A percentile compares a stretch with the other conserved stretches of the same genome.
These are phyloP conservation scores for Cryptococcus sp. DNA, from an alignment of 1,284 basidiomycete species.

Conservation along the genomic window DNA sequence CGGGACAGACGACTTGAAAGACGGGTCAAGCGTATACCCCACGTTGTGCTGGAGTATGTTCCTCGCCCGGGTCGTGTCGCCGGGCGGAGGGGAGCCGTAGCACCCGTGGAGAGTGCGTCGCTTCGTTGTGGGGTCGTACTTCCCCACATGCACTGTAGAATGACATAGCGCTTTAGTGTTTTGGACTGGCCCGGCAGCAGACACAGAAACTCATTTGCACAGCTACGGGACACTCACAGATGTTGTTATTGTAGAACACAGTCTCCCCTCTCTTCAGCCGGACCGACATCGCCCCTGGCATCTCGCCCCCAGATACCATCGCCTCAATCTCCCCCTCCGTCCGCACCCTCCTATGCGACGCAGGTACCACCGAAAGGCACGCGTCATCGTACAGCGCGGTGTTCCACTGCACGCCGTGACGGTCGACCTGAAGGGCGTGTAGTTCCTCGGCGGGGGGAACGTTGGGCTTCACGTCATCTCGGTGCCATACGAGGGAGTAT, in stretches of 20 bases:
- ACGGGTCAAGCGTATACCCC: constrained; percentile 52
- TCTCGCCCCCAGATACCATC: constrained; percentile 59
- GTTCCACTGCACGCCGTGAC: constrained; percentile 78
- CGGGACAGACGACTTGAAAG: constrained; percentile 58
- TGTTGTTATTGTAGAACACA: constrained; percentile 78
- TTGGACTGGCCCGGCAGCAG: background rate
- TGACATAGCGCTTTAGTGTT: background rate
- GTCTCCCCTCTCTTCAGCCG: constrained; percentile 66
- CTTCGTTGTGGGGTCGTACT: constrained; percentile 57
- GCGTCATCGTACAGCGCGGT: constrained; percentile 71
- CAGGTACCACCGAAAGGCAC: constrained; percentile 71
- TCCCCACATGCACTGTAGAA: constrained; percentile 21
- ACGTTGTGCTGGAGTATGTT: constrained; percentile 78
- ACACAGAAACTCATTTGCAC: background rate
- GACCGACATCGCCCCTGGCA: constrained; percentile 66
- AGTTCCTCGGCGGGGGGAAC: constrained; percentile 65
- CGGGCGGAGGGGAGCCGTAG: constrained; percentile 61
- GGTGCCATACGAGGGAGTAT: constrained; percentile 77
- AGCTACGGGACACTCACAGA: constrained; percentile 58
- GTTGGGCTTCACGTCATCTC: constrained; percentile 68
- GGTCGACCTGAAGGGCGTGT: constrained; percentile 60
- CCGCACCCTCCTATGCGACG: constrained; percentile 62
- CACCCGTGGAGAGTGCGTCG: constrained; percentile 72
- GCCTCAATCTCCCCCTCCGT: constrained; percentile 61
- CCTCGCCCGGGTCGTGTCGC: constrained; percentile 63